Base-by-base conservation (phyloP, 2,329 filamentous ascomycete species). In the Coniochaeta sp. region DNA sequence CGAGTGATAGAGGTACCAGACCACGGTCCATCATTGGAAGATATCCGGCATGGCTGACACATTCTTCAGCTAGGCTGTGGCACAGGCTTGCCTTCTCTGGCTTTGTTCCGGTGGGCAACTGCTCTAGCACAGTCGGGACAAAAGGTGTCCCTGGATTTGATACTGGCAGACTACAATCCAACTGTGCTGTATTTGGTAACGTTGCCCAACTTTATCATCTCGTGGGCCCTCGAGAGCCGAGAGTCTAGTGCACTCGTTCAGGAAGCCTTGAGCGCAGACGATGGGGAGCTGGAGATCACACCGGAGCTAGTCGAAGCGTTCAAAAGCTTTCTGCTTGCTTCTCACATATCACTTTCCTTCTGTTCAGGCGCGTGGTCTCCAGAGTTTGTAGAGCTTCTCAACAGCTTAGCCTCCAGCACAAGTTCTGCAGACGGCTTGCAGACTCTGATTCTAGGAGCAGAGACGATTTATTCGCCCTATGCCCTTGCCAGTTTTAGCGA, bases 391-490 rank as follows among this genome's bases (percentile, higher is more conserved):
- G 71, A 80, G 1, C 73, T 91, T 1, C 72, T 92, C 8, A 80
- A 80, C 66, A 61, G 58, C 26, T 63, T 64, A 6, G 64, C 66
- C 33, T 57, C 67, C 43, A 9, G 47, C 47, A 52, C 22, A 16
- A 31, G 22, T 14, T 28, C 24, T 38, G 50, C 63, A 60, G 54
- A 58, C 36, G 61, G n/a, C 24, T 59, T 40, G 66, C 72, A 67
- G 47, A 81, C 79, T 16, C 73, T 89, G 2, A 75, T 93, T 6
- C 75, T 95, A 1, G 90, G 87, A 0, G 89, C 89, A 0, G 90
- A 95, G 73, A 95, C 90, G 0, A 93, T 95, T 52, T 95, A 95
- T 73, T 91, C 87, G 2, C 89, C 89, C 0, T 85, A 86, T 61
- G 87, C 89, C 0, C 80, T 92, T 24, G 76, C 77, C 38, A 81